These are phyloP conservation scores for Hypoxylon perforatum DNA, from an alignment of 495 filamentous ascomycete species.

Conservation along the genomic window DNA sequence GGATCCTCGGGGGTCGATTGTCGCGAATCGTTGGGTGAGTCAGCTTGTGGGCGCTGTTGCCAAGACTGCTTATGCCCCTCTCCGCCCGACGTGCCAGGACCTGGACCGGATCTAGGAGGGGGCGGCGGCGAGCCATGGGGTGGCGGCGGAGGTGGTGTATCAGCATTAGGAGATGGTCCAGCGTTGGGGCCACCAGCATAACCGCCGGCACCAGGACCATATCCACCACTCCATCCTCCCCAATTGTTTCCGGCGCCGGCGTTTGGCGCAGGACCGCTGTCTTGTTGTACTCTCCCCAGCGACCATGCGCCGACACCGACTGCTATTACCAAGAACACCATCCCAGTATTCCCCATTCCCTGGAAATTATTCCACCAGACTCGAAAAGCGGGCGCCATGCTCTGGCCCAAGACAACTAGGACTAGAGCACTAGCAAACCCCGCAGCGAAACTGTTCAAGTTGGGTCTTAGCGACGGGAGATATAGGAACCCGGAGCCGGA, in stretches of 20 bases:
- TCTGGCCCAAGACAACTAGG: conserved; percentile 71
- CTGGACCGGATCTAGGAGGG: conserved; percentile 49
- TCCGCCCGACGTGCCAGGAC: conserved; percentile 41
- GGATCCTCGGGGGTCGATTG: conserved; percentile 9
- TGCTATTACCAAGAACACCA: conserved; percentile 69
- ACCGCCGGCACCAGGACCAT: conserved; percentile 41
- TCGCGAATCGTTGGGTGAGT: conserved; percentile 35
- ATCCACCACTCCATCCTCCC: conserved; percentile 21
- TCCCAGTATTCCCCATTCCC: conserved; percentile 68
- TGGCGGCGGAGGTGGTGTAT: conserved; percentile 52
- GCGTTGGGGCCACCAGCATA: conserved; percentile 34
- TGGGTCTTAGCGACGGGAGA: conserved; percentile 84
- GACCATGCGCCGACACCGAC: conserved; percentile 83
- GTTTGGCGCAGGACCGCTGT: conserved; percentile 50
- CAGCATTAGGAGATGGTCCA: conserved; percentile 48
- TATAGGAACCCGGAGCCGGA: conserved; percentile 92
- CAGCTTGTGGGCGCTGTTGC: conserved; percentile 52
- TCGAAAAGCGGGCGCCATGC: conserved; percentile 74
- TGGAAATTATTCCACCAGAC: conserved; percentile 74
- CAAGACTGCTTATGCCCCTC: conserved; percentile 55
- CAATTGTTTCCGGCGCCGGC: conserved; percentile 42
- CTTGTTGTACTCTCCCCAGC: conserved; percentile 72
- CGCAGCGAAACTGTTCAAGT: conserved; percentile 90
- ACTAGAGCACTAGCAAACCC: conserved; percentile 80
- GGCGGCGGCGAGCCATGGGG: conserved; percentile 51